Evolutionary conservation across 768 basidiomycete species (phyloP).

Genomic region (Tubosaeta sp.): DNA sequence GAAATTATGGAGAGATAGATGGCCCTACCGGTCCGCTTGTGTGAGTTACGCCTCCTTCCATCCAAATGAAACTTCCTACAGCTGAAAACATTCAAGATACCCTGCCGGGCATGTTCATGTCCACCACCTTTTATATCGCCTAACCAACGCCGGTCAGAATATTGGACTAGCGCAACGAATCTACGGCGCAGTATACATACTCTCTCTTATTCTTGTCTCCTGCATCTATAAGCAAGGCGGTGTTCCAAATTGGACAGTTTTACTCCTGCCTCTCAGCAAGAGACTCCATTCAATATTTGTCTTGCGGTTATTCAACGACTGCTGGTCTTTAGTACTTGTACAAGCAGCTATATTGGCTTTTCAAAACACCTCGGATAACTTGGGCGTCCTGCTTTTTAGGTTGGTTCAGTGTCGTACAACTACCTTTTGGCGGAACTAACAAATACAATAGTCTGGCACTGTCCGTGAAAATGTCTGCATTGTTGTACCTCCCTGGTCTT

Average conservation of each 20-base stretch:
- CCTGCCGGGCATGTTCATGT: conserved; percentile 91
- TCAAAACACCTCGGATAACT: conserved; percentile 52
- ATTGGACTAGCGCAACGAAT: conserved; percentile 69
- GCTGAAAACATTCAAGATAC: conserved; percentile 53
- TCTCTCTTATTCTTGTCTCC: conserved; percentile 59
- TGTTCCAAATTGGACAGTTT: conserved; percentile 66
- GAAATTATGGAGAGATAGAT: conserved; percentile 73
- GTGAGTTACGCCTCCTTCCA: conserved; percentile 40
- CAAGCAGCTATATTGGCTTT: conserved; percentile 67
- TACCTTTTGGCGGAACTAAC: background rate
- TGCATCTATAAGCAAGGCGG: conserved; percentile 62
- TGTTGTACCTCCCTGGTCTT: conserved; percentile 88
- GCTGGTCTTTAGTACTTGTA: conserved; percentile 70
- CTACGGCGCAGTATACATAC: conserved; percentile 71
- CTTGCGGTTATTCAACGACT: conserved; percentile 92
- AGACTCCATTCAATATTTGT: conserved; percentile 91
- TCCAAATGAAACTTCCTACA: background rate
- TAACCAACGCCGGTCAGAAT: conserved; percentile 60
- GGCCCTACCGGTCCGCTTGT: conserved; percentile 94
- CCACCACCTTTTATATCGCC: conserved; percentile 61
- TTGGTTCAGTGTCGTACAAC: conserved; percentile 30
- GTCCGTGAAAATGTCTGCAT: conserved; percentile 91
- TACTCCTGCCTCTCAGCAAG: conserved; percentile 83
- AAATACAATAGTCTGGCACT: conserved; percentile 44
- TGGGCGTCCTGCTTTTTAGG: conserved; percentile 73